phyloP scores from a whole-genome alignment of 1,284 basidiomycete genomes.

The Pyrrhoderma lamaoense region DNA sequence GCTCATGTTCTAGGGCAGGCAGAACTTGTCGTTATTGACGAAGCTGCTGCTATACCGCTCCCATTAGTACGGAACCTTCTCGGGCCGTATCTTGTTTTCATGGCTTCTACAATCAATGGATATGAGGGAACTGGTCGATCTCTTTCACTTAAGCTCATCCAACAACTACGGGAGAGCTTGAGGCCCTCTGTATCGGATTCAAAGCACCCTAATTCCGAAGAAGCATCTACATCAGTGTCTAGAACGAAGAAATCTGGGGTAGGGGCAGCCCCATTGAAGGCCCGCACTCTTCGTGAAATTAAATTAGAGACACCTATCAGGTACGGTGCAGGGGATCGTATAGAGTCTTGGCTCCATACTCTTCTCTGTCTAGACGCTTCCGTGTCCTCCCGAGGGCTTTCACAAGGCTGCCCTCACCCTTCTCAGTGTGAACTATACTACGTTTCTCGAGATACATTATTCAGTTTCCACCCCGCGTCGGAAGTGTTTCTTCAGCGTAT shows the following conservation, averaged over 20 bases:
- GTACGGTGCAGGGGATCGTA: conserved; percentile 79
- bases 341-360: conserved; percentile 93
- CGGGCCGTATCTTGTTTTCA: conserved; percentile 96
- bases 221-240: conserved; percentile 32
- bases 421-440: conserved; percentile 92
- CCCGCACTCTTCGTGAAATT: conserved; percentile 84
- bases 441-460: conserved; percentile 93
- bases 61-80: conserved; percentile 92
- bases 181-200: conserved; percentile 48
- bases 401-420: conserved; percentile 88
- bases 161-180: conserved; percentile 89
- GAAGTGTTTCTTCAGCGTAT: conserved; percentile 97
- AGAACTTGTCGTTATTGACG: conserved; percentile 96
- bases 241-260: conserved; percentile 45
- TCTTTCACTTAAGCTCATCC: conserved; percentile 94
- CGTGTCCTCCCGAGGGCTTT: conserved; percentile 45
- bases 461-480: conserved; percentile 95
- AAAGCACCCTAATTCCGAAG: conserved; percentile 34
- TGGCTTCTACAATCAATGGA: conserved; percentile 98
- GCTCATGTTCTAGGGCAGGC: conserved; percentile 96
- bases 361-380: conserved; percentile 94
- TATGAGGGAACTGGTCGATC: conserved; percentile 99
- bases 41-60: conserved; percentile 96
- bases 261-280: conserved; percentile 51
- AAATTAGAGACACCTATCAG: conserved; percentile 95